Conservation (phyloP, 108 stramenopile species). For the Skeletonema costatum region DNA sequence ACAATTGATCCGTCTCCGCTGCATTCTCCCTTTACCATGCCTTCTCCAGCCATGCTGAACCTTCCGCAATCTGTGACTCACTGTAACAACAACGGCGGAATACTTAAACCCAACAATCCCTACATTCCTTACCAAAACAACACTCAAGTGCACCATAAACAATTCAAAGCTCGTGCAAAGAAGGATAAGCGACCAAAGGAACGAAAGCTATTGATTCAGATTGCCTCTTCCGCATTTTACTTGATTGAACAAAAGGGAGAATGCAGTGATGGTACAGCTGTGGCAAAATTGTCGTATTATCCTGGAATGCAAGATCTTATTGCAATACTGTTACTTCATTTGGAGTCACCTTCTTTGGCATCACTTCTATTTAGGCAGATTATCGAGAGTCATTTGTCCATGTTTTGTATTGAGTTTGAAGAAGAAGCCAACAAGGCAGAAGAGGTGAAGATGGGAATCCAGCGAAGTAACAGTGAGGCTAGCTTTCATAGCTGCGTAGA, state of each 20-base stretch:
- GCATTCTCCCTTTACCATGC: not conserved
- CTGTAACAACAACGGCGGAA: not conserved
- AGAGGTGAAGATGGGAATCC: not conserved
- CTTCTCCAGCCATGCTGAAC: not conserved
- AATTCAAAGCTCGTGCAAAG: not conserved
- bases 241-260: not conserved
- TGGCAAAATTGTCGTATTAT: not conserved
- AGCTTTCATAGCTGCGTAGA: slow-evolving; percentile 15
- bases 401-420: not conserved
- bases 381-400: not conserved
- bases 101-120: not conserved
- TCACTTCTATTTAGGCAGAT: slow-evolving; percentile 4
- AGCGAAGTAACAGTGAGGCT: not conserved
- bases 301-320: slow-evolving; percentile 24
- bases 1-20: not conserved
- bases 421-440: not conserved
- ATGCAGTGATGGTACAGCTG: not conserved
- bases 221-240: slow-evolving; percentile 14
- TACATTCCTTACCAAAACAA: not conserved
- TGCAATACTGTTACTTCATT: slow-evolving; percentile 23
- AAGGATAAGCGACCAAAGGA: slow-evolving; percentile 23
- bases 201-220: slow-evolving; percentile 22
- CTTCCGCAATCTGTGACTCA: not conserved
- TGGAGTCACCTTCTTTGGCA: slow-evolving; percentile 21
- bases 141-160: not conserved